A percentile compares a stretch with the other conserved stretches of the same genome.
Evolutionary conservation across 345 rosid species (phyloP).

Genomic region (Eucalyptus shirleyi): DNA sequence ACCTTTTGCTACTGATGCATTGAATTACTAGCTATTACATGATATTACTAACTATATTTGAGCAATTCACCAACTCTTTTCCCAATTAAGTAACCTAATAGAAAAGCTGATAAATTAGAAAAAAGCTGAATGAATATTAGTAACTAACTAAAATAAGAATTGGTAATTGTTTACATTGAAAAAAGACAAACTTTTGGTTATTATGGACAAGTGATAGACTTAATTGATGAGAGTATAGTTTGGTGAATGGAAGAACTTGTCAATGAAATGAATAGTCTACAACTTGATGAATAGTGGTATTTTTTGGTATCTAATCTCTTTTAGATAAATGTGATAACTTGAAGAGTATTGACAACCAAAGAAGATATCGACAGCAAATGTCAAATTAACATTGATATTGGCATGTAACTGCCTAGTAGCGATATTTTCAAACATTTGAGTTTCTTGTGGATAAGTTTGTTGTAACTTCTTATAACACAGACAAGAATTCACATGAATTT

Average conservation of each 20-base stretch:
- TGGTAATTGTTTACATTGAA: neutral
- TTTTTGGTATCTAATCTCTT: neutral
- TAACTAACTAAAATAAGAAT: neutral
- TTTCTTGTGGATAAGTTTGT: neutral
- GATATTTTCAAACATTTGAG: neutral
- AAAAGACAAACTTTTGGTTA: neutral
- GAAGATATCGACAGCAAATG: neutral
- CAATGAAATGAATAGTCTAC: neutral
- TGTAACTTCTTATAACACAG: rapidly evolving
- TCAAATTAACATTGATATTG: too few relatives aligned
- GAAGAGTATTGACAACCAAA: neutral
- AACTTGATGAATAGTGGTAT: neutral
- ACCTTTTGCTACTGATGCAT: neutral
- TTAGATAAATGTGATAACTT: neutral
- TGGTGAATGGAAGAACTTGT: neutral
- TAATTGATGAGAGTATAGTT: neutral
- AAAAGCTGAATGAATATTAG: neutral
- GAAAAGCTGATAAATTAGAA: neutral
- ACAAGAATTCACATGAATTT: neutral
- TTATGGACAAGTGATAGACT: neutral
- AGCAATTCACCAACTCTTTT: neutral
- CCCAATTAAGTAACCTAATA: neutral
- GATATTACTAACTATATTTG: neutral
- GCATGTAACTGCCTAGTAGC: neutral
- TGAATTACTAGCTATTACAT: neutral